Conservation (phyloP, 805 yeast species). For the Alloascoidea africana region DNA sequence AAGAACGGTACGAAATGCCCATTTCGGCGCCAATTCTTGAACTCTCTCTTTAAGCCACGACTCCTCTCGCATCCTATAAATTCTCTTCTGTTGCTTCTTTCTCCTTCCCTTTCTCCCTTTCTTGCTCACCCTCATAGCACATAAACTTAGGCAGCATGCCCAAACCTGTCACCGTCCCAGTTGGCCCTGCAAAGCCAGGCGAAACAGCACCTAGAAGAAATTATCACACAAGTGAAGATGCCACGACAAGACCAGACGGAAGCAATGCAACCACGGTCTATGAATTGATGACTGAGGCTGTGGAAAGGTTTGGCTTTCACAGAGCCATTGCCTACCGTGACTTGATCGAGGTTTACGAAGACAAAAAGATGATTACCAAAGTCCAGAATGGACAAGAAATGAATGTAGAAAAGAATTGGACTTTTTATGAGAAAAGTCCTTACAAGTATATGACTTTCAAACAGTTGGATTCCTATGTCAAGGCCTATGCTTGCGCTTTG, state of each 20-base stretch:
- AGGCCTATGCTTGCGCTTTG: constrained; percentile 55
- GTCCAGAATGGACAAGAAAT: constrained; percentile 60
- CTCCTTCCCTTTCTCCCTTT: too few species aligned
- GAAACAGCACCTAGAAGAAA: constrained; percentile 21
- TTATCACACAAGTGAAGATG: constrained; percentile 15
- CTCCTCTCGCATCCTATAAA: too few species aligned
- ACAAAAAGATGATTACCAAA: constrained; percentile 60
- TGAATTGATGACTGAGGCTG: constrained; percentile 52
- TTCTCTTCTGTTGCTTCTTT: too few species aligned
- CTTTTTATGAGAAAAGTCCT: constrained; percentile 61
- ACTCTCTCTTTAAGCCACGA: too few species aligned
- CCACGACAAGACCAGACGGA: constrained; percentile 47
- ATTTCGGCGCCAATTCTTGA: too few species aligned
- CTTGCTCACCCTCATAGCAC: too few species aligned
- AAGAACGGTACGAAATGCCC: too few species aligned
- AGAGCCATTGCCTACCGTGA: constrained; percentile 70
- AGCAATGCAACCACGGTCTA: constrained; percentile 52
- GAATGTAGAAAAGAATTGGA: constrained; percentile 76
- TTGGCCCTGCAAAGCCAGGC: constrained; percentile 17
- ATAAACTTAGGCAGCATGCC: too few species aligned
- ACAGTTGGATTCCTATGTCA: constrained; percentile 34
- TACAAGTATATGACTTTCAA: constrained; percentile 53
- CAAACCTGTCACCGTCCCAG: constrained; percentile 7
- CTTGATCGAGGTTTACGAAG: constrained; percentile 56
- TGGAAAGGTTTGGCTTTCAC: constrained; percentile 34